Evolutionary conservation across 495 filamentous ascomycete genomes (phyloP), one percentile per base, ranked within the genome.

Genomic region (Xylaria scruposa): DNA sequence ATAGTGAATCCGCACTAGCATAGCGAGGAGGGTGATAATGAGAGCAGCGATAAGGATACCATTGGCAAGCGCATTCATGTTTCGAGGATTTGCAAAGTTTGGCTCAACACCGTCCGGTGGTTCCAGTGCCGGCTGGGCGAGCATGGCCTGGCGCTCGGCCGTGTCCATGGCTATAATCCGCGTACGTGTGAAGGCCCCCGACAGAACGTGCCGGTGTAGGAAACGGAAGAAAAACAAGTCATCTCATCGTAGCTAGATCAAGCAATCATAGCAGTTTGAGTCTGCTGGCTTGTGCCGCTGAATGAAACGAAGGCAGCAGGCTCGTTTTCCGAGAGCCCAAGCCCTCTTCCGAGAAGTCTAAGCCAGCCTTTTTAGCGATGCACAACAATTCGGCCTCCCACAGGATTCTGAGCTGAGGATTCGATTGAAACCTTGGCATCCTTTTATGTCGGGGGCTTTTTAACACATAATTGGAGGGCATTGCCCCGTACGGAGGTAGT

Each of bases 51-150:
- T 47, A 6, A 59, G 15, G 21, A 69, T 4, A 4, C 51, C 42
- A 17, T 69, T 54, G 53, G 67, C 67, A 10, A 69, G 67, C 38
- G 15, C 67, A 59, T 69, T 69, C 51, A 58, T 69, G 12, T 69
- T 69, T 19, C 33, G 67, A 21, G 67, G 67, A 24, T 69, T 29
- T 29, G 51, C 38, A 47, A 69, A 69, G 13, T 69, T 60, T 24
- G 67, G 67, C 29, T 58, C 42, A 36, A 69, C 42, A 9, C 38
- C 67, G 42, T 69, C 33, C 7, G 67, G 67, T 7, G 51, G 7
- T n/a, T 44, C 67, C 6, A 69, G 67, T 31, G 67, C 67, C 42
- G 67, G 51, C 67, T 44, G 67, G 17, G 38, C 31, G 15, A 68
- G 65, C 49, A 68, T n/a, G n/a, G 65, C 65, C 49, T 24, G 31